Conservation (phyloP, 108 stramenopile species). For the Parmales sp. region DNA sequence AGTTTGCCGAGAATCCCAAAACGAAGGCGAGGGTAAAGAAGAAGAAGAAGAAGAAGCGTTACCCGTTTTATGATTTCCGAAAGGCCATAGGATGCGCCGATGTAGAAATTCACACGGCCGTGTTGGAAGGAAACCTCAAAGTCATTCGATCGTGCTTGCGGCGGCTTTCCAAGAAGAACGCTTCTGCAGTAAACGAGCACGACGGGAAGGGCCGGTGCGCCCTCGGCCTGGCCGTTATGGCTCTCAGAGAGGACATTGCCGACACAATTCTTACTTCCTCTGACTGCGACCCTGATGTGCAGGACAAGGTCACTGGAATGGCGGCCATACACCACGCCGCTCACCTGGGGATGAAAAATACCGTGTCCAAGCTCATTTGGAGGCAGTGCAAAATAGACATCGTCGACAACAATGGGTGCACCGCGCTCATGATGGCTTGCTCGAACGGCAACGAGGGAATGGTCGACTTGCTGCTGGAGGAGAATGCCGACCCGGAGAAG, state of each 20-base stretch:
- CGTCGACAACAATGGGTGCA: not conserved
- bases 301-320: constrained; percentile 1
- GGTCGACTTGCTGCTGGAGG: constrained; percentile 3
- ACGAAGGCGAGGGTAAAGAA: not conserved
- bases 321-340: constrained; percentile 3
- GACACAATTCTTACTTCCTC: not conserved
- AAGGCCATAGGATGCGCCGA: not conserved
- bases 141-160: not conserved
- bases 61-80: not conserved
- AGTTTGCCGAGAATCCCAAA: not conserved
- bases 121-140: constrained; percentile 3
- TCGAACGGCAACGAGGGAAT: not conserved
- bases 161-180: not conserved
- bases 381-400: not conserved
- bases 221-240: not conserved
- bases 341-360: not conserved
- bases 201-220: constrained; percentile 4
- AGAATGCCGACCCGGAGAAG: constrained; percentile 7
- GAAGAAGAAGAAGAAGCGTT: constrained; percentile 10
- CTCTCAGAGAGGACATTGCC: not conserved
- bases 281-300: not conserved
- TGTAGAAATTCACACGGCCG: constrained; percentile 8
- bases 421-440: constrained; percentile 9
- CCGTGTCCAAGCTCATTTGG: not conserved
- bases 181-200: not conserved